phyloP scores from a whole-genome alignment of 768 basidiomycete species.

The Phanerodontia chrysosporium region DNA sequence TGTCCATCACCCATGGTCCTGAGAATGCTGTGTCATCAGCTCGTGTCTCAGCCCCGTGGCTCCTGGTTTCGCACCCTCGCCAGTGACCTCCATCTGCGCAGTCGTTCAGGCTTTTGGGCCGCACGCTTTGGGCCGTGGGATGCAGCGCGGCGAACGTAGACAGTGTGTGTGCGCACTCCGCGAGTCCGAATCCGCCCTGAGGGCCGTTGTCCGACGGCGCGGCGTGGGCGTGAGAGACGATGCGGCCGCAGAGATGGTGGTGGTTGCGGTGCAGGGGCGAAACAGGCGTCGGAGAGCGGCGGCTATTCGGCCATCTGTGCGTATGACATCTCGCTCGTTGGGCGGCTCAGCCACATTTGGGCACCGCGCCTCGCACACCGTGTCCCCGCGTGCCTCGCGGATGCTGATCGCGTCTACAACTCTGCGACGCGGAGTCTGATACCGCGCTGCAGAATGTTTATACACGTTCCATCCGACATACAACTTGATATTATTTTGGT shows the following conservation, averaged over 20 bases:
- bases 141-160: too few relatives aligned
- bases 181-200: too few relatives aligned
- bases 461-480: too few relatives aligned
- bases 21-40: neutral
- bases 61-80: neutral
- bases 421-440: too few relatives aligned
- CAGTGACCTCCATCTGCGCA: neutral
- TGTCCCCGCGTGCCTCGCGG: neutral
- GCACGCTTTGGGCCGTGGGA: too few relatives aligned
- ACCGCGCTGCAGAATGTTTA: too few relatives aligned
- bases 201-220: too few relatives aligned
- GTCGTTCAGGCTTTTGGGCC: neutral
- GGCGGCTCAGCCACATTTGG: neutral
- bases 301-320: neutral
- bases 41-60: neutral
- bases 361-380: neutral
- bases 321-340: neutral
- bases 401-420: too few relatives aligned
- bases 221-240: neutral
- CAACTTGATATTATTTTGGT: too few relatives aligned
- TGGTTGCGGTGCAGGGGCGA: neutral
- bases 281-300: neutral
- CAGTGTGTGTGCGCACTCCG: too few relatives aligned
- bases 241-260: neutral
- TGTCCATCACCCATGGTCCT: neutral